A percentile compares a stretch with the other conserved stretches of the same genome.
Evolutionary conservation across 495 filamentous ascomycete species (phyloP).

Genomic region (Talaromyces nanjingensis): DNA sequence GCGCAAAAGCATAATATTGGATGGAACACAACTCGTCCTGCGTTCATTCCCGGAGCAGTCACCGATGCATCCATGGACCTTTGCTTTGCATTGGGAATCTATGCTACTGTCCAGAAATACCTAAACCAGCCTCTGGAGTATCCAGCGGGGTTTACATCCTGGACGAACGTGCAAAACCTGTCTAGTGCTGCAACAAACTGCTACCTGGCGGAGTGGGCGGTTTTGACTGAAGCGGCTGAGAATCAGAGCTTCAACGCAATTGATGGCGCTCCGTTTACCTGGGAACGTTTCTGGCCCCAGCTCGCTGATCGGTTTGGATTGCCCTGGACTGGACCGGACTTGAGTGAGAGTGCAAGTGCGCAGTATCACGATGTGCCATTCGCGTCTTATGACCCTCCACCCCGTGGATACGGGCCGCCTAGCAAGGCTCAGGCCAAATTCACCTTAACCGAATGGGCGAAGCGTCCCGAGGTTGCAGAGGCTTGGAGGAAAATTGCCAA

Average conservation of each 20-base stretch:
- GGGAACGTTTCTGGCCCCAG: constrained; percentile 38
- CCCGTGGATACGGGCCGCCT: constrained; percentile 31
- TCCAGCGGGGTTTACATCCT: constrained; percentile 31
- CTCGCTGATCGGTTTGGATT: constrained; percentile 38
- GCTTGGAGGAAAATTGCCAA: constrained; percentile 28
- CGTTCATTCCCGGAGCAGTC: constrained; percentile 43
- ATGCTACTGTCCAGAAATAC: constrained; percentile 35
- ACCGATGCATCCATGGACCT: constrained; percentile 44
- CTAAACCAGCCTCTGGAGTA: constrained; percentile 30
- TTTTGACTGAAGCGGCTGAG: constrained; percentile 24
- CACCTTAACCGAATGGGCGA: constrained; percentile 37
- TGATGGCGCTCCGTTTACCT: constrained; percentile 35
- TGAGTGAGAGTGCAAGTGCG: constrained; percentile 15
- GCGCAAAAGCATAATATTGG: constrained; percentile 14
- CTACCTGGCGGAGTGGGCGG: constrained; percentile 46
- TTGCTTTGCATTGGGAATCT: constrained; percentile 39
- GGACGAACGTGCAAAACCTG: constrained; percentile 32
- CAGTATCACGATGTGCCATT: constrained; percentile 3
- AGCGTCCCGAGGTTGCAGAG: constrained; percentile 32
- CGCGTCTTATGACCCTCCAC: constrained; percentile 21
- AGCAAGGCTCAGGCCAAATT: constrained; percentile 27
- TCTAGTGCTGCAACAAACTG: constrained; percentile 35
- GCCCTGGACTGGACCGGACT: constrained; percentile 18
- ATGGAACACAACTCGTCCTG: constrained; percentile 37
- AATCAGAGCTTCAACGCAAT: constrained; percentile 40